These are phyloP conservation scores for Raphanus hybrid DNA, from an alignment of 441 rosid species.

Conservation along the genomic window DNA sequence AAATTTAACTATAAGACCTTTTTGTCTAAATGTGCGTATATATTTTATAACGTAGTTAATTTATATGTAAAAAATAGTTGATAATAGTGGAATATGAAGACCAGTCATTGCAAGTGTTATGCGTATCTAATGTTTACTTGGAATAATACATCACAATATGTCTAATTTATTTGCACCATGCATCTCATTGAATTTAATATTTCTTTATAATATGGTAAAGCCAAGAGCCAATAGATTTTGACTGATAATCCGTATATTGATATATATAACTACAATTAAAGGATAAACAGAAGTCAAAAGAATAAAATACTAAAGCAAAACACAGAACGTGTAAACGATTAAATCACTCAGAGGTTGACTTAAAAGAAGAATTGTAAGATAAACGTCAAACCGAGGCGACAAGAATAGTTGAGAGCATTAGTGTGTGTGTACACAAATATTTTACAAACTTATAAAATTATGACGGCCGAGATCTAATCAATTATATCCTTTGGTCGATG, in stretches of 20 bases:
- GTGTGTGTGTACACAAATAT: conserved; percentile 33
- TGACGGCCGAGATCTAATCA: conserved; percentile 40
- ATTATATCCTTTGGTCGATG: conserved; percentile 30
- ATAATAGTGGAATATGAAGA: neutral
- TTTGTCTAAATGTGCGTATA: neutral
- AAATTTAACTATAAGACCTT: neutral
- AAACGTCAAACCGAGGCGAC: conserved; percentile 43
- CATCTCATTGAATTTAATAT: neutral
- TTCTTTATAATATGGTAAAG: neutral
- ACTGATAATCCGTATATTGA: neutral
- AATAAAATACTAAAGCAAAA: conserved; percentile 23
- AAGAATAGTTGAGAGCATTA: conserved; percentile 39
- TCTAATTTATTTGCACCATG: conserved; percentile 9
- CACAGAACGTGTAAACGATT: conserved; percentile 42
- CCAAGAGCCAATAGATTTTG: conserved; percentile 1
- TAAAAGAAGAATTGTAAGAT: conserved; percentile 25
- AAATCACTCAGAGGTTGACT: conserved; percentile 48
- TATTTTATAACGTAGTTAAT: neutral
- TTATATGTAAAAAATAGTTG: neutral
- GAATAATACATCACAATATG: neutral
- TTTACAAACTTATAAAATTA: conserved; percentile 17
- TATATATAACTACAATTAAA: neutral
- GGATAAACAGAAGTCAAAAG: conserved; percentile 27
- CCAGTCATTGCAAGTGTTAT: conserved; percentile 7
- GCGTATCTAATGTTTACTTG: conserved; percentile 1